A percentile compares a stretch with the other conserved stretches of the same genome.
Evolutionary conservation across 2,329 filamentous ascomycete genomes (phyloP).

Genomic region (Sordariomycetes sp.): DNA sequence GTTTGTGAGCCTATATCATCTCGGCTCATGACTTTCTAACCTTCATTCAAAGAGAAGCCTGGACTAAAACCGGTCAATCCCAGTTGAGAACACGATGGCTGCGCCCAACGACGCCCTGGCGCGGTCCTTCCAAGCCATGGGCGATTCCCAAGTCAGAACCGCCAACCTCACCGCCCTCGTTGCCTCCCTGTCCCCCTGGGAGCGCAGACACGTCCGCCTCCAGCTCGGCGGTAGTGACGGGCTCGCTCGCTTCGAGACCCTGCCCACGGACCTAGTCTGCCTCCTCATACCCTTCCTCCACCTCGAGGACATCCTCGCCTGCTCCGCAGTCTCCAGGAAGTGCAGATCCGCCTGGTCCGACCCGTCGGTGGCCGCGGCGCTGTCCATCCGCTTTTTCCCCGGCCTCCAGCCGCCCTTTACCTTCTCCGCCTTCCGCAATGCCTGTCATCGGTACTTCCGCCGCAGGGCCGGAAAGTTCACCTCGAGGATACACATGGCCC

Average conservation of each 20-base stretch:
- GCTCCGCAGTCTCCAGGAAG: conserved; percentile 12
- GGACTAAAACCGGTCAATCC: no score
- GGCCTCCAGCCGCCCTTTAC: conserved; percentile 8
- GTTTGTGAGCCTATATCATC: no score
- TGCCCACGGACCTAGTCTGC: conserved; percentile 15
- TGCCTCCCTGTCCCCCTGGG: background rate
- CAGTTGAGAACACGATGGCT: background rate
- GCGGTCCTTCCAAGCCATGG: background rate
- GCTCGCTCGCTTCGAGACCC: conserved; percentile 4
- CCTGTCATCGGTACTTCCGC: background rate
- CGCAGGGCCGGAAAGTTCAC: background rate
- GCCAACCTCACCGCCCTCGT: background rate
- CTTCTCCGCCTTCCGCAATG: background rate
- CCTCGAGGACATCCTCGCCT: conserved; percentile 13
- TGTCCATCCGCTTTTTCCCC: conserved; percentile 14
- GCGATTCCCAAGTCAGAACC: background rate
- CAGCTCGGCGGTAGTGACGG: background rate
- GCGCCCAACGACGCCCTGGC: background rate
- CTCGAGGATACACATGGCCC: background rate
- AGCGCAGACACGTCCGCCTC: background rate
- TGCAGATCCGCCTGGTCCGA: conserved; percentile 14
- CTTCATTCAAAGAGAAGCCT: no score
- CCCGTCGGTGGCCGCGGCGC: conserved; percentile 8
- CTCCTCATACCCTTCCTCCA: conserved; percentile 10
- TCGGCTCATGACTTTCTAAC: no score